Evolutionary conservation across 768 basidiomycete genomes (phyloP).

Genomic region (Auriculariales sp.): DNA sequence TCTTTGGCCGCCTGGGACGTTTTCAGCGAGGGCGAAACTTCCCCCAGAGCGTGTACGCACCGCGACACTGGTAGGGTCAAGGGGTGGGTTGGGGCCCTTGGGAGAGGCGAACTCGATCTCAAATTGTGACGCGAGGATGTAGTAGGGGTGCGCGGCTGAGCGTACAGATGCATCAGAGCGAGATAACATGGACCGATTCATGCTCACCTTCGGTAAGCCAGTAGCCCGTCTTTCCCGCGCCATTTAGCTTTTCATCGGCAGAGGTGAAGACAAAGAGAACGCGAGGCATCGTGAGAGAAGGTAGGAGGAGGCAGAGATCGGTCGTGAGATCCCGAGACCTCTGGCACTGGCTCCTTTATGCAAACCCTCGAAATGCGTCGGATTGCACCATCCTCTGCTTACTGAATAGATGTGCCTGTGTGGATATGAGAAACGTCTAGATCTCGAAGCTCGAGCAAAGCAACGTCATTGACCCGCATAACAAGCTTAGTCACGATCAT

Average conservation of each 20-base stretch:
- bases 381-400: too few species aligned
- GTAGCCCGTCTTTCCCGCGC: constrained; percentile 10
- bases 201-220: constrained; percentile 15
- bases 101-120: constrained; percentile 18
- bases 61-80: constrained; percentile 16
- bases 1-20: constrained; percentile 14
- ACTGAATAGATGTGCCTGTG: too few species aligned
- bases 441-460: too few species aligned
- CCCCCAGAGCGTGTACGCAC: background rate
- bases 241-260: constrained; percentile 13
- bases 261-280: constrained; percentile 23
- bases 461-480: too few species aligned
- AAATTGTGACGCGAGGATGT: constrained; percentile 15
- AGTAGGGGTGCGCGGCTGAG: constrained; percentile 23
- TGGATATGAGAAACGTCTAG: too few species aligned
- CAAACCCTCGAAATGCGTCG: too few species aligned
- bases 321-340: too few species aligned
- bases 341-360: too few species aligned
- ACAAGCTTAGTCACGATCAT: too few species aligned
- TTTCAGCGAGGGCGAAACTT: background rate
- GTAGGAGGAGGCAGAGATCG: background rate
- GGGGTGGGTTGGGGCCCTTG: constrained; percentile 20
- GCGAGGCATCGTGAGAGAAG: background rate
- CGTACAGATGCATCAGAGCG: background rate
- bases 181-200: background rate